Conservation (phyloP, 179 eudicot species). For the Carnegiea gigantea region DNA sequence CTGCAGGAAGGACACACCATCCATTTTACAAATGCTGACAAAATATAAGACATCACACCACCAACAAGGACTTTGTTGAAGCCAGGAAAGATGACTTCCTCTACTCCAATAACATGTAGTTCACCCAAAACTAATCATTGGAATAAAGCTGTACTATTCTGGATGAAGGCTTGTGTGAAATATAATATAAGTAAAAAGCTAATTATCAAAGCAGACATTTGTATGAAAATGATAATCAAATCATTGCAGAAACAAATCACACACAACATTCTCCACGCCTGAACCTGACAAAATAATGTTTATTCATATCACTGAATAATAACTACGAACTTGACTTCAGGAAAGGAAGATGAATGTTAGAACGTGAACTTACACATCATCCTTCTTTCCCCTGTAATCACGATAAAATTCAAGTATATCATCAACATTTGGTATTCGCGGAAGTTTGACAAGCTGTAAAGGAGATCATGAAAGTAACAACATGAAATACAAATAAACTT, state of each 20-base stretch:
- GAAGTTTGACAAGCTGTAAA: constrained; percentile 78
- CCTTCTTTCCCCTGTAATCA: constrained; percentile 54
- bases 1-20: background rate
- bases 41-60: background rate
- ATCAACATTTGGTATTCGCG: constrained; percentile 66
- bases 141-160: background rate
- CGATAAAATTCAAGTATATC: constrained; percentile 60
- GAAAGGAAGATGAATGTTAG: constrained; percentile 8
- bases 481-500: background rate
- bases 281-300: background rate
- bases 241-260: background rate
- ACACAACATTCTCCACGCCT: background rate
- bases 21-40: background rate
- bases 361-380: constrained; percentile 48
- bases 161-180: background rate
- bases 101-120: background rate
- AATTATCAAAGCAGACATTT: background rate
- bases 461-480: background rate
- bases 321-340: background rate
- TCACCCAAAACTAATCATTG: background rate
- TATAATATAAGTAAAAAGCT: background rate
- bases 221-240: background rate
- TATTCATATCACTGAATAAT: constrained; percentile 3
- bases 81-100: background rate
- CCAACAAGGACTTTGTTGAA: background rate